phyloP scores from a whole-genome alignment of 2,329 filamentous ascomycete species.

The Colletotrichum costaricense region DNA sequence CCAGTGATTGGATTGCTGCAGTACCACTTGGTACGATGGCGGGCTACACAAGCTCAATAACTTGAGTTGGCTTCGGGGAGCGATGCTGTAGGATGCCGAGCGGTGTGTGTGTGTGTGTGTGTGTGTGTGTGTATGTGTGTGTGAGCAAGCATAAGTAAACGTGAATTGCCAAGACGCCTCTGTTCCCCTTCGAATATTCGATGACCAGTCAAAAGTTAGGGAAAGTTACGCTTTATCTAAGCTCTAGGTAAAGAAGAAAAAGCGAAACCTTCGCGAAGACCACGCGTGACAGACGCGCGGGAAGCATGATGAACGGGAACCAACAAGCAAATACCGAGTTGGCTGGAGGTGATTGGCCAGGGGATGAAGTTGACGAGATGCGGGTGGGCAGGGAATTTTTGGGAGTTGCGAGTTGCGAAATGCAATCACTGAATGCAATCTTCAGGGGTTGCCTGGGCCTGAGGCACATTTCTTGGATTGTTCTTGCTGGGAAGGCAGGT shows the following conservation, averaged over 20 bases:
- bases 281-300: slow-evolving; percentile 24
- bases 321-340: neutral
- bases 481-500: neutral
- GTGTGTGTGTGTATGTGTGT: neutral
- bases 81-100: slow-evolving; percentile 10
- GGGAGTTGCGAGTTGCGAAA: neutral
- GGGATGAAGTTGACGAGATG: neutral
- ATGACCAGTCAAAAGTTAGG: neutral
- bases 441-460: slow-evolving; percentile 4
- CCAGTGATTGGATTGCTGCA: neutral
- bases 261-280: neutral
- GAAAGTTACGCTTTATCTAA: neutral
- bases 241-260: neutral
- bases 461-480: neutral
- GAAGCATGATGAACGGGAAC: neutral
- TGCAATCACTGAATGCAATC: slow-evolving; percentile 20
- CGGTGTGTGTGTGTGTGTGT: neutral
- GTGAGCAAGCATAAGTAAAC: neutral
- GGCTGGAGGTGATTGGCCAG: slow-evolving; percentile 10
- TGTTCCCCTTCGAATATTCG: neutral
- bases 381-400: neutral
- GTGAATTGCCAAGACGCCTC: neutral
- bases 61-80: neutral
- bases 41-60: neutral
- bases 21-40: neutral